Conservation (phyloP, 1,284 basidiomycete genomes). For the Inonotus obliquus region DNA sequence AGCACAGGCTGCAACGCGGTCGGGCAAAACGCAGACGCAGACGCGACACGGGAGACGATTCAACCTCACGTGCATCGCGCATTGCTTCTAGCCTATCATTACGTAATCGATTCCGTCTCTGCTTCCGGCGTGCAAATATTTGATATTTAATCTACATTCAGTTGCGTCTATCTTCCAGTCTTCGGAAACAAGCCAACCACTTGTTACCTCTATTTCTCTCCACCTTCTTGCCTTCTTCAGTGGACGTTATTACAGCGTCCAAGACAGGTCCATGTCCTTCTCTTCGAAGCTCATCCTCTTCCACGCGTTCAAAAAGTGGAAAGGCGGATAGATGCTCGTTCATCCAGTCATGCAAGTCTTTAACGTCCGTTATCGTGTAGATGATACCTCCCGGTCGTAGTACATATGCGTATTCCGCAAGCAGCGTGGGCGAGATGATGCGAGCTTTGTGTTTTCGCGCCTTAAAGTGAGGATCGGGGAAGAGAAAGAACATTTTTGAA, state of each 20-base stretch:
- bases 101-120: not conserved
- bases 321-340: slow-evolving; percentile 79
- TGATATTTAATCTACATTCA: not conserved
- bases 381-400: slow-evolving; percentile 89
- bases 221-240: slow-evolving; percentile 97
- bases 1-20: not conserved
- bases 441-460: slow-evolving; percentile 97
- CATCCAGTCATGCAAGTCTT: slow-evolving; percentile 96
- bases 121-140: not conserved
- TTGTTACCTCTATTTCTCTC: slow-evolving; percentile 89
- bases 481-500: slow-evolving; percentile 94
- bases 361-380: slow-evolving; percentile 98
- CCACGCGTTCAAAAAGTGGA: slow-evolving; percentile 82
- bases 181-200: slow-evolving; percentile 80
- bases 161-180: slow-evolving; percentile 37
- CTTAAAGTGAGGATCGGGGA: slow-evolving; percentile 99
- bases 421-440: slow-evolving; percentile 54
- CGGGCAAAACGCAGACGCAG: not conserved
- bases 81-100: not conserved
- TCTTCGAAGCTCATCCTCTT: slow-evolving; percentile 66
- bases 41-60: not conserved
- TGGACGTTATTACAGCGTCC: slow-evolving; percentile 78
- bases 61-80: not conserved
- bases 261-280: slow-evolving; percentile 72
- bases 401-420: slow-evolving; percentile 86